Base-by-base conservation (phyloP, 306 rosid species). In the Vigna hirtella region DNA sequence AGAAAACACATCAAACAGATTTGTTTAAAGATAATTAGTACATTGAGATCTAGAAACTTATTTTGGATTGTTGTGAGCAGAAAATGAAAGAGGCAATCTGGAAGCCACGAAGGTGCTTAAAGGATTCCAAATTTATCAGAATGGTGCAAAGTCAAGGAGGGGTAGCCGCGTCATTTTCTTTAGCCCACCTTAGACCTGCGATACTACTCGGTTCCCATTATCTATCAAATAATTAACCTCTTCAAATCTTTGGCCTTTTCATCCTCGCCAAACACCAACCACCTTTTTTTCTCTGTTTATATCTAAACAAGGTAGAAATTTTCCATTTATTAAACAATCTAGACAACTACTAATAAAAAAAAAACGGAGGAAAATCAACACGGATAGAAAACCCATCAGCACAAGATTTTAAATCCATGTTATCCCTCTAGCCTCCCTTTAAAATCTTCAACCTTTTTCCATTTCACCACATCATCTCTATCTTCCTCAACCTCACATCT, bases 111-210 rank as follows among this genome's bases (percentile, higher is more conserved):
- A 62, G 83, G 48, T 66, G 15, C 13, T 4, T 36, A n/a, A 13
- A 0, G 26, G 26, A 53, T 53, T 53, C 26, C 59, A 16, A 53
- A n/a, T 30, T 67, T 55, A 12, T 66, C 36, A 74, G 70, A 66
- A 16, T 20, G 77, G 12, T 34, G 5, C 28, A 77, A 72, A 77
- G 91, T 87, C 91, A 86, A 87, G 6, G 81, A 82, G 83, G 97
- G 92, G 81, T 59, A 83, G 40, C 74, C 73, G 2, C 50, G 96
- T 87, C 86, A 77, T 83, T 87, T 81, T 32, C 1, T 58, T 2
- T 16, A 20, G 75, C 72, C 82, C 83, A 78, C 73, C 55, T 55
- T 65, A 72, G 88, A 88, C 90, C 61, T 69, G 9, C 73, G 77
- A 66, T 79, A 56, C 88, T 67, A 62, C 88, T 67, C 85, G 51